Conservation (phyloP, 208 protist genomes). For the Angomonas desouzai region DNA sequence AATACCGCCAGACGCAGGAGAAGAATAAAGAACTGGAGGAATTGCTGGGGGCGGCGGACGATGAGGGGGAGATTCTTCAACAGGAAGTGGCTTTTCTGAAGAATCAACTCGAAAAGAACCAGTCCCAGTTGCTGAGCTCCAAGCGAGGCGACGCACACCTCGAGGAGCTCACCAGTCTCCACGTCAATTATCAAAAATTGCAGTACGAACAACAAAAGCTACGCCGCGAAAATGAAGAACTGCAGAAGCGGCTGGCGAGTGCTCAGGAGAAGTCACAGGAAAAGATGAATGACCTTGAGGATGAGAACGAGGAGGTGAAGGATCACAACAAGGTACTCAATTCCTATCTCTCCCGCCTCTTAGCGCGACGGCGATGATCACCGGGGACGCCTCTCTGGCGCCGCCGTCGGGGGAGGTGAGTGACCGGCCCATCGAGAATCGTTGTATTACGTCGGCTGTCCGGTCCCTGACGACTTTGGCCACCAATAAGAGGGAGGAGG, state of each 20-base stretch:
- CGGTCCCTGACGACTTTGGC: constrained; percentile 39
- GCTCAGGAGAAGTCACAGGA: constrained; percentile 24
- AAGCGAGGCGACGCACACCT: constrained; percentile 43
- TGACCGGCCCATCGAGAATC: neutral
- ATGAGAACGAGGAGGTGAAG: constrained; percentile 50
- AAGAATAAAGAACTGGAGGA: constrained; percentile 34
- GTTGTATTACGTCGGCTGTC: constrained; percentile 39
- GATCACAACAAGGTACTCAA: constrained; percentile 46
- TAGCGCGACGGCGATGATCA: constrained; percentile 43
- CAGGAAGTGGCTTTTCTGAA: constrained; percentile 35
- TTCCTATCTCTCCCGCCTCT: constrained; percentile 57
- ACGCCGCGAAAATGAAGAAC: constrained; percentile 32
- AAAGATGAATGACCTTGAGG: constrained; percentile 40
- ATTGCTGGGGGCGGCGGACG: constrained; percentile 34
- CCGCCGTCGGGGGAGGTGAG: constrained; percentile 10
- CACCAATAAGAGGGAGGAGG: neutral
- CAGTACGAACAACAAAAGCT: constrained; percentile 46
- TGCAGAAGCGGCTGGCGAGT: constrained; percentile 22
- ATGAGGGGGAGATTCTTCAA: constrained; percentile 20
- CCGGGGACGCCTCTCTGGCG: constrained; percentile 23
- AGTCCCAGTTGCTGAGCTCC: constrained; percentile 33
- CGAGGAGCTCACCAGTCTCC: constrained; percentile 51
- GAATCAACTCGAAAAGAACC: constrained; percentile 45
- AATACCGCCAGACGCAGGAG: constrained; percentile 32
- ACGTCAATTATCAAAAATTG: constrained; percentile 64